Evolutionary conservation across 164 flowering plant species (phyloP).

Genomic region (Akebia trifoliata): DNA sequence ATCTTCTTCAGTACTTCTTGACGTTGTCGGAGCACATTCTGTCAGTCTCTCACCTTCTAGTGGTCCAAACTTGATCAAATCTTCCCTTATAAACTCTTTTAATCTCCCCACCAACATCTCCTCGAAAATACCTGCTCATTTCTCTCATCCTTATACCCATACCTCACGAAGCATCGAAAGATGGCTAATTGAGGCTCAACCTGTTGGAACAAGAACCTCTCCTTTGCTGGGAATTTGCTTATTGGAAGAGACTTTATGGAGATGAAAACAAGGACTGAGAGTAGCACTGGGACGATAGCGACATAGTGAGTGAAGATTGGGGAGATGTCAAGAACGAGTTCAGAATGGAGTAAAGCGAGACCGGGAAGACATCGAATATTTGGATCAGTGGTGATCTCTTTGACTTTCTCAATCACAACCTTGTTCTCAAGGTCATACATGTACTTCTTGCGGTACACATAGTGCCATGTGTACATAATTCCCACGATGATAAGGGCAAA

Average conservation of each 20-base stretch:
- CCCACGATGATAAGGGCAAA: constrained; percentile 18
- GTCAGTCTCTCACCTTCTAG: no score
- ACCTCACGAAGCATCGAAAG: constrained; percentile 27
- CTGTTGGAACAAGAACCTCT: constrained; percentile 24
- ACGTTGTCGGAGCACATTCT: no score
- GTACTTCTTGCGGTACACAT: constrained; percentile 22
- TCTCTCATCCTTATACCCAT: constrained; percentile 21
- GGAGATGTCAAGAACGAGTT: constrained; percentile 30
- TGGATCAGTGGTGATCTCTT: constrained; percentile 4
- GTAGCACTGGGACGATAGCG: constrained; percentile 19
- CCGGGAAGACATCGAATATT: constrained; percentile 17
- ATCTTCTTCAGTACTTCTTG: constrained; percentile 5
- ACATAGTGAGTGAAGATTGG: constrained; percentile 30
- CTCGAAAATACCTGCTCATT: constrained; percentile 9
- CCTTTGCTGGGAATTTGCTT: constrained; percentile 17
- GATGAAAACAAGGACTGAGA: constrained; percentile 22
- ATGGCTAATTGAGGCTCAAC: constrained; percentile 7
- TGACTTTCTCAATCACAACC: constrained; percentile 8
- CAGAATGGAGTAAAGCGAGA: constrained; percentile 26
- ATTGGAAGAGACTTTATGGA: constrained; percentile 24
- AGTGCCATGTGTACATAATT: constrained; percentile 26
- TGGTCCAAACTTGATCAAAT: no score
- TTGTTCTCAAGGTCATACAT: constrained; percentile 22
- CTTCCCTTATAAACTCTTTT: constrained; percentile 11
- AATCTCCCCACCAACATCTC: constrained; percentile 9